Evolutionary conservation across 1,139 yeast species (phyloP), one percentile per base, ranked within the genome.

Genomic region (Sugiyamaella pinicola): DNA sequence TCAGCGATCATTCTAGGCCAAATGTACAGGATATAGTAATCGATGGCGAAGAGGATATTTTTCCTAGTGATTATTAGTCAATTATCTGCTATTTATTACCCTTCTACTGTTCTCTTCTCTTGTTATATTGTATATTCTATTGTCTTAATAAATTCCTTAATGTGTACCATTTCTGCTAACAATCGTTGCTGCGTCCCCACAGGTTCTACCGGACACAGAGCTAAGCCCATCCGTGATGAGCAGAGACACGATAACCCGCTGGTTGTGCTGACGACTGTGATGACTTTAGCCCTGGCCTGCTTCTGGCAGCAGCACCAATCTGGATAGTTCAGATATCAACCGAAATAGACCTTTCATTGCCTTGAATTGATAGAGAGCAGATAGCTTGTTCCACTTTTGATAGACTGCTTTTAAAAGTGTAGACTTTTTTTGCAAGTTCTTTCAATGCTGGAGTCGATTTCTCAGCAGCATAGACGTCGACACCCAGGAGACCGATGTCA

Each of bases 321-420:
- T 24, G 35, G 6, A 31, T 6, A 13, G 21, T 10, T 24, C 21
- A 38, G 5, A 24, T 22, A 3, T 38, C 29, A 21, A 22, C 29
- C 6, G 2, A 4, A n/a, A 35, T 28, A 17, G 34, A 7, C 34
- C 35, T 22, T 3, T 45, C 49, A 17, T 15, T 22, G 24, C 41
- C 35, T 22, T 42, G 43, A 4, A 49, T 29, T 2, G 29, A 18
- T n/a, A 55, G 44, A 7, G 61, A 58, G 29, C 56, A 59, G 15
- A 62, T 47, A 13, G 63, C 63, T 37, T 49, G 55, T 45, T 64
- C 65, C 10, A 63, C 62, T 51, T 63, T 64, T 21, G 57, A 51
- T 9, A 64, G 53, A 15, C 63, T 59, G 26, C 51, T 47, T 22
- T 55, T 46, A 47, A 63, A 62, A 12, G 59, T 60, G 10, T 55